Base-by-base conservation (phyloP, 116 monocot species). In the Papilionanthe hybrid region DNA sequence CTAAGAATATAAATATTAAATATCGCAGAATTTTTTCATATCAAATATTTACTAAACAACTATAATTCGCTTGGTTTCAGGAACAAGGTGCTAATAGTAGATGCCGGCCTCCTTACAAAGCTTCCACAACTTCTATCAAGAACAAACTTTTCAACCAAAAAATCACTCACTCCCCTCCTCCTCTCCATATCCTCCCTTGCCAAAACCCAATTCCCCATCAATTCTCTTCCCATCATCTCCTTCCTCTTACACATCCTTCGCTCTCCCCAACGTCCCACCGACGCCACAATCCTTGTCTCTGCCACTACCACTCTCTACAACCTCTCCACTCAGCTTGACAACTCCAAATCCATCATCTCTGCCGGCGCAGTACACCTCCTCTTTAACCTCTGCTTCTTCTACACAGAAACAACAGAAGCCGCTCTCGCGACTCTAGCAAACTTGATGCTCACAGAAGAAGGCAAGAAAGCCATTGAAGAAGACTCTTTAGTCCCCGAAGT, bases 1-100 rank as follows among this genome's bases (percentile, higher is more conserved):
- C 37, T 37, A 37, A n/a, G n/a, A n/a, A n/a, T n/a, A n/a, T n/a
- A n/a, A n/a, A n/a, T n/a, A n/a, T n/a, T n/a, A n/a, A n/a, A n/a
- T n/a, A n/a, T n/a, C n/a, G n/a, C n/a, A n/a, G n/a, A n/a, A n/a
- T n/a, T n/a, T n/a, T n/a, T n/a, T n/a, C 4, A 37, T 37, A 3
- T 37, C 37, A 3, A 37, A 37, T 3, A 37, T 49, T 2, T 11
- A 49, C 29, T 5, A 42, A 10, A n/a, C 44, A 1, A 2, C 8
- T 55, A 15, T 13, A 50, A 43, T 79, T 43, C 1, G 19, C 25
- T 79, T 77, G 37, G 79, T 74, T 41, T 1, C 86, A 95, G 95
- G 63, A 95, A 89, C 87, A 95, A 89, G 77, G 82, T 78, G 11
- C 82, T 89, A 0, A 91, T 92, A 48, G 86, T 95, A 75, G 87